Percentiles rank a stretch among this genome's conserved stretches.
Evolutionary conservation across 1,284 basidiomycete genomes (phyloP).

Genomic region (Microbotryomycetes sp.): DNA sequence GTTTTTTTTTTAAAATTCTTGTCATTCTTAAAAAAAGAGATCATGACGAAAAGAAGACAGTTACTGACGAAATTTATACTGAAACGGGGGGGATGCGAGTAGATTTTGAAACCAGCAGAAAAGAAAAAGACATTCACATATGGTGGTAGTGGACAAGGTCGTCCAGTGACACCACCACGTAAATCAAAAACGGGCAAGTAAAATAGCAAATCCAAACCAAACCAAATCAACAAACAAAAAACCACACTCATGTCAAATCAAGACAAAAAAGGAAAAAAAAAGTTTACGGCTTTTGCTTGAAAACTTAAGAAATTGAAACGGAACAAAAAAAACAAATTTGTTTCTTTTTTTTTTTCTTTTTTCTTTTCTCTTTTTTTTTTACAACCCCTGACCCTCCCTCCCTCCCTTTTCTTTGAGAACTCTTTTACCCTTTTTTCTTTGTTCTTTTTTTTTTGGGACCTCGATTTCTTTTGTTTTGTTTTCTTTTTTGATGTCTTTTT

Average conservation of each 20-base stretch:
- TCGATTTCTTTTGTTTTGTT: neutral
- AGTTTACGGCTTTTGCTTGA: neutral
- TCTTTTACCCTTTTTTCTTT: neutral
- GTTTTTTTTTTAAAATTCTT: conserved; percentile 41
- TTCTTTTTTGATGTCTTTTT: neutral
- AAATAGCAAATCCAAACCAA: conserved; percentile 8
- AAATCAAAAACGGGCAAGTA: conserved; percentile 47
- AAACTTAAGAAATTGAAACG: neutral
- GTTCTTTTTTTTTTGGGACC: neutral
- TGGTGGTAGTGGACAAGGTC: conserved; percentile 43
- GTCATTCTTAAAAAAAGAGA: too few relatives aligned
- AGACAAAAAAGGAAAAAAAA: too few relatives aligned
- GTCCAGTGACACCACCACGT: conserved; percentile 53
- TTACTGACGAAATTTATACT: conserved; percentile 2
- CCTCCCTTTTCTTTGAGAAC: neutral
- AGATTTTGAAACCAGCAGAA: conserved; percentile 98
- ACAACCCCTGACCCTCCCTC: neutral
- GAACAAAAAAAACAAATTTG: too few relatives aligned
- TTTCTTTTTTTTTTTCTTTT: neutral
- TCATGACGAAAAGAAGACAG: neutral
- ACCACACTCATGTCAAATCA: too few relatives aligned
- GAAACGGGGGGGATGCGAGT: conserved; percentile 15
- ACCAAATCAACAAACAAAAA: neutral
- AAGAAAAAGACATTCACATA: conserved; percentile 79
- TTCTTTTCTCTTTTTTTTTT: neutral